Base-by-base conservation (phyloP, 2,329 filamentous ascomycete species). In the Trichoderma semiorbis region DNA sequence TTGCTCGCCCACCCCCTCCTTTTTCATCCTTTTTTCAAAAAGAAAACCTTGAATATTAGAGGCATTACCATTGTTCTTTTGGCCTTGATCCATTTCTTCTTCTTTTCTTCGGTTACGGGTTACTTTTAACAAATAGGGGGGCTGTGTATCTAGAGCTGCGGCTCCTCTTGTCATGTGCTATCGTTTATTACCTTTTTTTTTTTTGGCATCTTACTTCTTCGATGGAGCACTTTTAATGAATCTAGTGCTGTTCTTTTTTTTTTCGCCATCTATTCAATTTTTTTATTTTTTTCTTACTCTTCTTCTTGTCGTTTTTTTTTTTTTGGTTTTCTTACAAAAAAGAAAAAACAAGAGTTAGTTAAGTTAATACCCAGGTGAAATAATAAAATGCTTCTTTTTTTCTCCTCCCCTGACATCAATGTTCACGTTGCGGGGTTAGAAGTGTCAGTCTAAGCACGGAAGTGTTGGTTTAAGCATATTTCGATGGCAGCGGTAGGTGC, bases 301-400 rank as follows among this genome's bases (percentile, higher is more conserved):
- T 32, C n/a, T n/a, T 60, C 34, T 47, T 63, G 16, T n/a, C 18
- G 18, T 43, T 58, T 61, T 50, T 12, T 32, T 58, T 43, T 58
- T 61, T 50, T 12, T 32, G 32, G 3, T 32, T 61, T 50, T 61
- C 16, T 58, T 47, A 57, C 18, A 65, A 71, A 58, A 71, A 65
- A 71, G 30, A 43, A 71, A 65, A 60, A 64, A 65, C 60, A 71
- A 71, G 61, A 64, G 67, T 62, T 61, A 24, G 36, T 62, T 36
- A 57, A 61, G 66, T 69, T 62, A 69, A 69, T 69, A 69, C 67
- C 67, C 67, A 62, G 57, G 67, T 69, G 67, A 69, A 57, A 69
- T 53, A 62, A 69, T 62, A 62, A 69, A 68, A 68, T 60, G 32
- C n/a, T 34, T 53, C 53, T 39, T 43, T 24, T 24, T 43, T 39